Percentiles rank a stretch among this genome's conserved stretches.
phyloP scores from a whole-genome alignment of 805 yeast species.

The Saccharomyces jurei region DNA sequence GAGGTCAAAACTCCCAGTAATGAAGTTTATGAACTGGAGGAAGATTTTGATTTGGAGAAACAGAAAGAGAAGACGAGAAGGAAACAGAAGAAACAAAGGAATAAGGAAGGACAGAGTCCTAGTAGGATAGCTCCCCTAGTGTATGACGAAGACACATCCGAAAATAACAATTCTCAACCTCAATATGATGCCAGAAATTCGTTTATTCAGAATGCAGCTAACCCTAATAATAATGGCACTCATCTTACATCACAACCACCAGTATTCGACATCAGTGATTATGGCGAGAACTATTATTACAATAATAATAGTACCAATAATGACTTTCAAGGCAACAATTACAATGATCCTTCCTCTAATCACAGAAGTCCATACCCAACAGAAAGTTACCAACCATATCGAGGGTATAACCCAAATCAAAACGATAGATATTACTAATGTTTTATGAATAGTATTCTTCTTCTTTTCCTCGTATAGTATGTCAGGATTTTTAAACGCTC shows the following conservation, averaged over 20 bases:
- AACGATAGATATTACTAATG: neutral
- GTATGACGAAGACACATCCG: conserved; percentile 6
- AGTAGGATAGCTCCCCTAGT: conserved; percentile 7
- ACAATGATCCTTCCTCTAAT: neutral
- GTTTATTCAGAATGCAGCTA: neutral
- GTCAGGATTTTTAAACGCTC: neutral
- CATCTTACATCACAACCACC: neutral
- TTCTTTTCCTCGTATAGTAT: neutral
- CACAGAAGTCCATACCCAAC: conserved; percentile 8
- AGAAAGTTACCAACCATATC: conserved; percentile 5
- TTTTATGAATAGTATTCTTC: neutral
- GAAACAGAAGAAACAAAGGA: conserved; percentile 1
- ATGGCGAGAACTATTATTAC: neutral
- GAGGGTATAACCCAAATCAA: conserved; percentile 4
- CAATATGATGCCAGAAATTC: conserved; percentile 3
- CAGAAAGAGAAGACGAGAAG: conserved; percentile 15
- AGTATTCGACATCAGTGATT: neutral
- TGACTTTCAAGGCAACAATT: neutral
- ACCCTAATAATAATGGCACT: neutral
- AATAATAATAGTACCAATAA: neutral
- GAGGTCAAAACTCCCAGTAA: conserved; percentile 10
- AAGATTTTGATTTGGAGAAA: conserved; percentile 27
- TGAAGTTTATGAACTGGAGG: conserved; percentile 25
- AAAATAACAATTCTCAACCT: conserved; percentile 7
- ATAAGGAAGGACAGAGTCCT: neutral